phyloP scores from a whole-genome alignment of 805 yeast genomes.

The Yarrowia divulgata region DNA sequence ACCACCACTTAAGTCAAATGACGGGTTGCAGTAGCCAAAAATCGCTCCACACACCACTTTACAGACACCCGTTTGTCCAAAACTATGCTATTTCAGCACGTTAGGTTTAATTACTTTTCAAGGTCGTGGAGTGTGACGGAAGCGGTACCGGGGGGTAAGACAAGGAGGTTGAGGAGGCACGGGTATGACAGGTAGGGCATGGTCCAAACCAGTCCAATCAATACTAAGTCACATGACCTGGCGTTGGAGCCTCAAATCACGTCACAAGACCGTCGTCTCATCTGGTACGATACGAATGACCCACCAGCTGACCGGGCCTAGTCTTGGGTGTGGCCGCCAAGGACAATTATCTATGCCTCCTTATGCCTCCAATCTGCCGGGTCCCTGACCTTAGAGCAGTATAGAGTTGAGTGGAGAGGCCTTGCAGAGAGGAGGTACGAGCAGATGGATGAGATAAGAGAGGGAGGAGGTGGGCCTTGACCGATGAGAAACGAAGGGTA shows the following conservation, averaged over 20 bases:
- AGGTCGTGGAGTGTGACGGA: not conserved
- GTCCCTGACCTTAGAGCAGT: constrained; percentile 10
- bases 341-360: not conserved
- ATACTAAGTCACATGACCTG: not conserved
- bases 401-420: not conserved
- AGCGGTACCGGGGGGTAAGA: not conserved
- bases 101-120: constrained; percentile 18
- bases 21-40: no score
- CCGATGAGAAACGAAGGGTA: no score
- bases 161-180: not conserved
- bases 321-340: not conserved
- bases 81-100: not conserved
- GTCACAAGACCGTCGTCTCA: not conserved
- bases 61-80: no score
- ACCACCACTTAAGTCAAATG: no score
- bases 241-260: not conserved
- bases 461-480: not conserved
- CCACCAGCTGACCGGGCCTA: not conserved
- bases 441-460: constrained; percentile 1
- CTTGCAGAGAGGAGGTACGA: not conserved
- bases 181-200: not conserved
- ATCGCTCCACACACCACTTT: not conserved
- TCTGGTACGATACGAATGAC: not conserved
- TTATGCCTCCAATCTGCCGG: constrained; percentile 19
- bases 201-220: not conserved